Percentiles rank a stretch among this genome's conserved stretches.
These are phyloP conservation scores for Ophiostoma novo-ulmi DNA, from an alignment of 2,329 filamentous ascomycete species.

Conservation along the genomic window DNA sequence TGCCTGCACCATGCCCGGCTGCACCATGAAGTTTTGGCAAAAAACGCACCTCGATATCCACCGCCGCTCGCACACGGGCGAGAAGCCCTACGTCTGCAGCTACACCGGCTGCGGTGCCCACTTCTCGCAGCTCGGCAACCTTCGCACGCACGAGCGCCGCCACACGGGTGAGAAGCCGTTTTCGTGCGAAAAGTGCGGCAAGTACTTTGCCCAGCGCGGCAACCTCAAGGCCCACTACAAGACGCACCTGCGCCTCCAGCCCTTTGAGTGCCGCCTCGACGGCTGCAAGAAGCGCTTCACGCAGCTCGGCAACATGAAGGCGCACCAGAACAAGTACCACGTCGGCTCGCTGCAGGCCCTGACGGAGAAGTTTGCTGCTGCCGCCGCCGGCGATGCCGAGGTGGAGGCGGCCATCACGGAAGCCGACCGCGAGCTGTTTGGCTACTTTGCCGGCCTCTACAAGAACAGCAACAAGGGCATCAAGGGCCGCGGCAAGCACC, in stretches of 20 bases:
- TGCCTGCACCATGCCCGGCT: constrained; percentile 66
- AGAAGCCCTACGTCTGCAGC: constrained; percentile 70
- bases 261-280: constrained; percentile 75
- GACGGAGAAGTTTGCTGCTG: constrained; percentile 63
- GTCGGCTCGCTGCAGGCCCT: constrained; percentile 64
- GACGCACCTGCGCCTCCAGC: constrained; percentile 72
- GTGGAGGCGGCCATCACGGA: constrained; percentile 39
- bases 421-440: constrained; percentile 67
- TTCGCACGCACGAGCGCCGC: constrained; percentile 84
- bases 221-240: constrained; percentile 80
- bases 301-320: constrained; percentile 88
- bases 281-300: constrained; percentile 84
- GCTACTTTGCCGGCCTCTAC: constrained; percentile 79
- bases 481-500: constrained; percentile 86
- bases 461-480: constrained; percentile 99
- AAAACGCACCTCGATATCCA: constrained; percentile 94
- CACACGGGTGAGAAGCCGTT: constrained; percentile 87
- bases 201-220: constrained; percentile 77
- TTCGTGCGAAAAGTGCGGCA: constrained; percentile 71
- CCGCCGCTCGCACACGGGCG: constrained; percentile 78
- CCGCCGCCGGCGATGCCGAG: constrained; percentile 58
- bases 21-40: constrained; percentile 78
- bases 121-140: constrained; percentile 86
- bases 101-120: constrained; percentile 57
- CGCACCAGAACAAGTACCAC: constrained; percentile 94